Evolutionary conservation across 2,329 filamentous ascomycete species (phyloP).

Genomic region (Stagonosporopsis cucurbitacearum): DNA sequence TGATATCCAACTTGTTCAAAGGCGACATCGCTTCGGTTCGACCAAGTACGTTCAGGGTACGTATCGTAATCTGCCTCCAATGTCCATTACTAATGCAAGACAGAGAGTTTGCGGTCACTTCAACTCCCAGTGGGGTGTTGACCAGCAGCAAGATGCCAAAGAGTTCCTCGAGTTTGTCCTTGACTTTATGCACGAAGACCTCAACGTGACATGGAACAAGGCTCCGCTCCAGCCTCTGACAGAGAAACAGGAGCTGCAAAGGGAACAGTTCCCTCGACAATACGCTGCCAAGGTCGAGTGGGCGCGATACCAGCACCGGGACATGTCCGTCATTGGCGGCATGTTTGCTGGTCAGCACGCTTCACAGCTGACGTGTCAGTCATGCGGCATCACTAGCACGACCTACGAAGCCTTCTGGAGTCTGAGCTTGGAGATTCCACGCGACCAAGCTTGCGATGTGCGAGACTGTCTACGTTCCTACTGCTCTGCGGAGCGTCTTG

Average conservation of each 20-base stretch:
- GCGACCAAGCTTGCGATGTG: constrained; percentile 65
- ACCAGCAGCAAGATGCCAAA: constrained; percentile 85
- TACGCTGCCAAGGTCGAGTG: constrained; percentile 77
- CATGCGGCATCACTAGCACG: constrained; percentile 68
- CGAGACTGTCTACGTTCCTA: constrained; percentile 74
- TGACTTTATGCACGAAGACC: constrained; percentile 82
- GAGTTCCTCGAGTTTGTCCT: constrained; percentile 88
- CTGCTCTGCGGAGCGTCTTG: constrained; percentile 70
- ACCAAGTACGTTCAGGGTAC: constrained; percentile 55
- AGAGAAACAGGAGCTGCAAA: constrained; percentile 64
- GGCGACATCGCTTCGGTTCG: constrained; percentile 57
- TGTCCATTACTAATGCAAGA: constrained; percentile 22
- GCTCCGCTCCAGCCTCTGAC: constrained; percentile 65
- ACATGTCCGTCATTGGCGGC: constrained; percentile 77
- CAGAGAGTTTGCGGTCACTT: constrained; percentile 67
- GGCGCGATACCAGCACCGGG: constrained; percentile 71
- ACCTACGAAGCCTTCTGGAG: constrained; percentile 75
- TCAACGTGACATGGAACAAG: constrained; percentile 71
- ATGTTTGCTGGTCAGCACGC: constrained; percentile 79
- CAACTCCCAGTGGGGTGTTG: constrained; percentile 72
- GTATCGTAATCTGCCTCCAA: not conserved
- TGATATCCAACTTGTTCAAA: constrained; percentile 69
- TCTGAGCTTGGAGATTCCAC: constrained; percentile 73
- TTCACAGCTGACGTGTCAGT: constrained; percentile 65
- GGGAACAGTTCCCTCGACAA: constrained; percentile 66